phyloP scores from a whole-genome alignment of 2,329 filamentous ascomycete species.

The Fusarium sp. region DNA sequence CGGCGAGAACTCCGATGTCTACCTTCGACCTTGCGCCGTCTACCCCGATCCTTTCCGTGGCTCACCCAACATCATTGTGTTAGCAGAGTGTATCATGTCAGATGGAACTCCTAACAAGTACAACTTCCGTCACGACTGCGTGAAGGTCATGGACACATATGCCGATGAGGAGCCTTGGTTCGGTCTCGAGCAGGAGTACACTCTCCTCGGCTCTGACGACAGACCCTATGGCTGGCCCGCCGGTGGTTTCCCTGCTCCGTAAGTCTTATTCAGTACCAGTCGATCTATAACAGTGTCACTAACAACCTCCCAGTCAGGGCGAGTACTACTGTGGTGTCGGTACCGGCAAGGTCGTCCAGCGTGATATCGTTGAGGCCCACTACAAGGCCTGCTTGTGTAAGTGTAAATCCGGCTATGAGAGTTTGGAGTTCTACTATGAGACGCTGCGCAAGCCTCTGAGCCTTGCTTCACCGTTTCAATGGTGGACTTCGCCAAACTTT shows the following conservation, averaged over 20 bases:
- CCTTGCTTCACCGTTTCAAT: not conserved
- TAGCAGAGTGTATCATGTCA: conserved; percentile 92
- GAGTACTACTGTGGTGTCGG: conserved; percentile 86
- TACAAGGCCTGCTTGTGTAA: conserved; percentile 74
- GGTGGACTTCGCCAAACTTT: not conserved
- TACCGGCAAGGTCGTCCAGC: conserved; percentile 95
- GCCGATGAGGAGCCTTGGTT: conserved; percentile 92
- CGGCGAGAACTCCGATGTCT: conserved; percentile 96
- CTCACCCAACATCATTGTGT: conserved; percentile 91
- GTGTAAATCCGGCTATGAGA: conserved; percentile 7
- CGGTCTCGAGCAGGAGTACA: conserved; percentile 98
- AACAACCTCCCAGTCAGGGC: conserved; percentile 48
- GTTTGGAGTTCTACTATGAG: not conserved
- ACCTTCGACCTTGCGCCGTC: conserved; percentile 89
- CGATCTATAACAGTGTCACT: too few relatives aligned
- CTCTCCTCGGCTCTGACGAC: conserved; percentile 76
- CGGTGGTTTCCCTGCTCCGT: conserved; percentile 86
- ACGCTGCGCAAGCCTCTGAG: not conserved
- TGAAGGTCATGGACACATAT: conserved; percentile 89
- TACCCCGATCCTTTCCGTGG: conserved; percentile 93
- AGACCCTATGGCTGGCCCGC: conserved; percentile 81
- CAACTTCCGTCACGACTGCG: conserved; percentile 95
- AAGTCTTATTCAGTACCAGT: too few relatives aligned
- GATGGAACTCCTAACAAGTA: conserved; percentile 97
- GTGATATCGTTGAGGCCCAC: conserved; percentile 88